Evolutionary conservation across 441 rosid species (phyloP), one percentile per base, ranked within the genome.

Genomic region (Croton laevigatus): DNA sequence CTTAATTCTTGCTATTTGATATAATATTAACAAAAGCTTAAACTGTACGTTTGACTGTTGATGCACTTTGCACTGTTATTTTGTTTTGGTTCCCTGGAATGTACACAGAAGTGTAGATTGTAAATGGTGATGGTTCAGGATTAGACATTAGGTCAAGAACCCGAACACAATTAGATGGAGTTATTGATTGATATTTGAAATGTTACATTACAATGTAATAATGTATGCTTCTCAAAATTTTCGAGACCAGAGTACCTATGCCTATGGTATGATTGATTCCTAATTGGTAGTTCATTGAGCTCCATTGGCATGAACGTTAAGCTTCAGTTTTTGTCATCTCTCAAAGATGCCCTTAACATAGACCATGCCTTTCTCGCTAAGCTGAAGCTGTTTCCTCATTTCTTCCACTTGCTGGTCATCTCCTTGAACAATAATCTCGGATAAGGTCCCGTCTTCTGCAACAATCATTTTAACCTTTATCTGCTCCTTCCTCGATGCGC

Each of bases 301-400:
- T 34, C 14, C n/a, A 22, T 3, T 42, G 65, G 11, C 17, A 42
- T 22, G 23, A 23, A 62, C 8, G 10, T 61, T 20, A 10, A 61
- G n/a, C 65, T 61, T 19, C 62, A 59, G 32, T 13, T 9, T 44
- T 75, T 58, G 79, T 82, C 81, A 91, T 79, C 89, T 84, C 85
- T 89, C 97, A 53, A 94, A 82, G 58, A 91, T 72, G 74, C 97
- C 98, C 73, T 91, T 89, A 0, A 87, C 97, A 70, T 91, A 89
- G n/a, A 90, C 93, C 97, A 94, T 94, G 62, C 96, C 97, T 75
- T 91, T 91, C 81, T 93, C 91, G 67, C 71, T 86, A 69, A 93
- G 77, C 71, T 87, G 79, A 64, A 94, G 97, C 68, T 94, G 93
- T 69, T 86, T 94, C 71, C 94, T 85, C 97, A 91, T 82, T 75